Evolutionary conservation across 1,284 basidiomycete genomes (phyloP), one percentile per base, ranked within the genome.

Genomic region (Termitomyces sp.): DNA sequence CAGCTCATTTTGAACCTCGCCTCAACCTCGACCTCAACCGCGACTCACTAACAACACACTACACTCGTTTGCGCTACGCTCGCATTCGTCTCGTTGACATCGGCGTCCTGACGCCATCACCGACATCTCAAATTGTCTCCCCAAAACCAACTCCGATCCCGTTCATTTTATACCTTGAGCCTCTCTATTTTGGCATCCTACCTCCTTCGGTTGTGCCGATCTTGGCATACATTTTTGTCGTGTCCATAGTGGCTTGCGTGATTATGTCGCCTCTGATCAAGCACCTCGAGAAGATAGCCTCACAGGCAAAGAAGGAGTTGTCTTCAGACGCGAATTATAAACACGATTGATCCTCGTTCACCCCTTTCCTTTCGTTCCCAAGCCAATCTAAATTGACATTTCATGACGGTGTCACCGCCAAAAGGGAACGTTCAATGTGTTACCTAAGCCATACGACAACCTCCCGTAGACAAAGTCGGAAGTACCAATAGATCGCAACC

Each of bases 91-190:
- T 77, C 24, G 70, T 79, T 5, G 69, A 79, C 63, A 72, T 74
- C 3, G 83, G 82, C 12, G 71, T 86, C 36, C 70, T 73, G 55
- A 73, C 73, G 1, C 79, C 80, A 9, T 62, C 59, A 9, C 53
- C 61, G 17, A 47, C 44, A 42, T 50, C 53, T 19, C 50, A 54
- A 7, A 33, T n/a, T 53, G 54, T 52, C 42, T 59, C 47, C 55
- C 58, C 43, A 30, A 59, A 52, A 43, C 52, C 44, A 56, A 43
- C 50, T 33, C 52, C 67, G 0, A 74, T 84, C 1, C 73, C 78
- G 1, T 76, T 86, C 59, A 67, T 75, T 49, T 60, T 88, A 15
- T 67, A 73, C 12, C 63, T 88, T 36, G 86, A 88, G 58, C 86
- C 82, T 21, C 68, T 83, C 0, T 72, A 79, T 52, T 63, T 81